These are phyloP conservation scores for Rhizopogon vulgaris DNA, from an alignment of 768 basidiomycete species.

Conservation along the genomic window DNA sequence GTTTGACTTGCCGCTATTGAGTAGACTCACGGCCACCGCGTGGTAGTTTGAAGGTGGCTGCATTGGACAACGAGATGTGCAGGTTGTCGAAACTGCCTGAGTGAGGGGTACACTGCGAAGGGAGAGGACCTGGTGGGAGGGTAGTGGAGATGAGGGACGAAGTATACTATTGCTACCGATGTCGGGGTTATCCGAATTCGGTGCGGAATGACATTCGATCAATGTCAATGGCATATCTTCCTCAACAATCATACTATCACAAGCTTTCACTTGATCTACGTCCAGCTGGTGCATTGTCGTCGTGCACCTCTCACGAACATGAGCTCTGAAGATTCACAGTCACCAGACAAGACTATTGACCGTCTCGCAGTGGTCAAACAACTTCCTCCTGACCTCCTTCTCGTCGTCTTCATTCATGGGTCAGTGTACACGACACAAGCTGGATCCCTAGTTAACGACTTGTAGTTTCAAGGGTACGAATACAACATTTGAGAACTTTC, in stretches of 20 bases:
- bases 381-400: conserved; percentile 39
- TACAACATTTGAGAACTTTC: conserved; percentile 72
- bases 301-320: background rate
- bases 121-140: too few relatives aligned
- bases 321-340: background rate
- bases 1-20: too few relatives aligned
- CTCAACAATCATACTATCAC: too few relatives aligned
- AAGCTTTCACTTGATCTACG: background rate
- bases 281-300: background rate
- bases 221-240: background rate
- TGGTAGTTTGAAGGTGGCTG: too few relatives aligned
- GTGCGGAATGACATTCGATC: too few relatives aligned
- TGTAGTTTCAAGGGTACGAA: conserved; percentile 55
- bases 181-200: too few relatives aligned
- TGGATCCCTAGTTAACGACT: conserved; percentile 3
- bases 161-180: too few relatives aligned
- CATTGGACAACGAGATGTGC: too few relatives aligned
- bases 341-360: conserved; percentile 6
- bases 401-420: conserved; percentile 79
- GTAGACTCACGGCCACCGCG: too few relatives aligned
- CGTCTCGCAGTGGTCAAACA: background rate
- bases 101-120: too few relatives aligned
- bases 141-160: too few relatives aligned
- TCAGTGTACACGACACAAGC: conserved; percentile 31
- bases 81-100: too few relatives aligned